Percentiles rank a stretch among this genome's conserved stretches.
Conservation (phyloP, 2,329 filamentous ascomycete genomes). For the Cladosporium velox region DNA sequence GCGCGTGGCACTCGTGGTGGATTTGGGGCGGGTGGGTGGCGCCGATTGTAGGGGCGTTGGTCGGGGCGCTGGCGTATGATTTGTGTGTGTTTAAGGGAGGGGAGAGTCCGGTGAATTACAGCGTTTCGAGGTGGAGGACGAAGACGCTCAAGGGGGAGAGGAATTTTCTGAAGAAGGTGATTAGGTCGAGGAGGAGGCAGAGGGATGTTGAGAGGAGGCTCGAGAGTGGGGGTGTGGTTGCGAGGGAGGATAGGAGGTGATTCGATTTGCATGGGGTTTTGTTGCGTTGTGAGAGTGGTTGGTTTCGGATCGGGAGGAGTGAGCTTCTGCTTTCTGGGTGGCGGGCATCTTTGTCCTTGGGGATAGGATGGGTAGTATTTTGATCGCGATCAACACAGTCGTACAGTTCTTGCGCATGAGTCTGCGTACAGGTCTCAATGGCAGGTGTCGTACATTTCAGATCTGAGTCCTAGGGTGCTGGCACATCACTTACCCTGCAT, state of each 20-base stretch:
- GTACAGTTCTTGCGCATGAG: no score
- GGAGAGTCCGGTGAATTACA: conserved; percentile 56
- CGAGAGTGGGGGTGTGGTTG: neutral
- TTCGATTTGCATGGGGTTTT: neutral
- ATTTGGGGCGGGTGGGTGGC: conserved; percentile 50
- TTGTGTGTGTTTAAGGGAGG: conserved; percentile 52
- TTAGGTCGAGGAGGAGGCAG: conserved; percentile 2
- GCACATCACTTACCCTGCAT: no score
- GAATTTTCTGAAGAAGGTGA: conserved; percentile 20
- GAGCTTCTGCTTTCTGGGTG: neutral
- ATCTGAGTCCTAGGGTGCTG: no score
- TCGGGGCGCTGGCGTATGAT: conserved; percentile 52
- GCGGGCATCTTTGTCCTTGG: no score
- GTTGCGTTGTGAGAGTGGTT: neutral
- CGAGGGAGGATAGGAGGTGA: conserved; percentile 8
- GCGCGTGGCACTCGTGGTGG: conserved; percentile 44
- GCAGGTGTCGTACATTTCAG: no score
- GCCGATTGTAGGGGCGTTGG: conserved; percentile 44
- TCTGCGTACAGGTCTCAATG: no score
- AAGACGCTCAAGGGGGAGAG: conserved; percentile 28
- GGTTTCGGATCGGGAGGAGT: neutral
- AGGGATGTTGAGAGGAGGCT: neutral
- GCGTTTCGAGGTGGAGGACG: conserved; percentile 32
- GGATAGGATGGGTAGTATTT: no score
- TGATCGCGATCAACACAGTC: no score